Percentiles rank a stretch among this genome's conserved stretches.
These are phyloP conservation scores for Rhododendron vialii DNA, from an alignment of 148 eudicot species.

Conservation along the genomic window DNA sequence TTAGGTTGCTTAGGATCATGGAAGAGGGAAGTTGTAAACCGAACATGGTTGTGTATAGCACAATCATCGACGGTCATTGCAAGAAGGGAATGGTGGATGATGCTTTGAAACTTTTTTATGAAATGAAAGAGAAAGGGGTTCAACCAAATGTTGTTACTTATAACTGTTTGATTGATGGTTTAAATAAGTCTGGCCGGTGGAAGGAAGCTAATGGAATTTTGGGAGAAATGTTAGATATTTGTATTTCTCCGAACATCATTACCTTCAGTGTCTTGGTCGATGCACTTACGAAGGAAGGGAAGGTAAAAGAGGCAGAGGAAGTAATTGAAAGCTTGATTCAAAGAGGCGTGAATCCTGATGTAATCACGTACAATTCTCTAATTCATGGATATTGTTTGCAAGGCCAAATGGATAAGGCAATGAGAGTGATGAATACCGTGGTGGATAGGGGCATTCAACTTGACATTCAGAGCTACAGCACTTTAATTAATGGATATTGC, in stretches of 20 bases:
- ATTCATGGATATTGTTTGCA: constrained; percentile 9
- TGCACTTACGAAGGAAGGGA: constrained; percentile 7
- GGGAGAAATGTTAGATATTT: neutral
- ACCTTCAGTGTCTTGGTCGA: neutral
- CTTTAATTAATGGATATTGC: too few relatives aligned
- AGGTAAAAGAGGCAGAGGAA: neutral
- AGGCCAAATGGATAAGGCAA: neutral
- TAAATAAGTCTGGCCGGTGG: too few relatives aligned
- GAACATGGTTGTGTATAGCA: too few relatives aligned
- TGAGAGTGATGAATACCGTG: neutral
- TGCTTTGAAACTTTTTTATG: too few relatives aligned
- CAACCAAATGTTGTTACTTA: too few relatives aligned
- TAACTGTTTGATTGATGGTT: too few relatives aligned
- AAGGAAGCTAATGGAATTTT: neutral
- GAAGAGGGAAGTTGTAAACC: too few relatives aligned
- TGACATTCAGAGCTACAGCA: neutral
- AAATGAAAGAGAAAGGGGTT: too few relatives aligned
- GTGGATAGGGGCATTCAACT: neutral
- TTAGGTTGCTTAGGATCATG: too few relatives aligned
- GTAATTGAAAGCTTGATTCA: neutral
- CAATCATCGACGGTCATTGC: too few relatives aligned
- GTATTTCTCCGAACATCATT: neutral
- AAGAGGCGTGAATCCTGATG: neutral
- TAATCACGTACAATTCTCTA: neutral
- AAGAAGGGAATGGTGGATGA: too few relatives aligned